These are phyloP conservation scores for Aureobasidium sp. DNA, from an alignment of 2,329 filamentous ascomycete species.

Conservation along the genomic window DNA sequence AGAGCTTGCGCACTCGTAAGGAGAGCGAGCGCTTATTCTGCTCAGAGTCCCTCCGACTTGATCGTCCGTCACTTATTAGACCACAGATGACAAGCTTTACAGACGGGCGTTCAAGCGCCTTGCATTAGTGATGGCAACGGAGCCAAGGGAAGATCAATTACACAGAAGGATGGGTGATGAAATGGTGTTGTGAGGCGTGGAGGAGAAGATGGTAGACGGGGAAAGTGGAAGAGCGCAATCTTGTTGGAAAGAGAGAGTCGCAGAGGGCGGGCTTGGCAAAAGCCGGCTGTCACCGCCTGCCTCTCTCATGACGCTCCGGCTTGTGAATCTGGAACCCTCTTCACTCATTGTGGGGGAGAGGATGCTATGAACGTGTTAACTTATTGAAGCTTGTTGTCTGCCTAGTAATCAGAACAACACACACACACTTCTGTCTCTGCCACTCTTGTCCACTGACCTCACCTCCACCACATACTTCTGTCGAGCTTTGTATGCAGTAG, in stretches of 20 bases:
- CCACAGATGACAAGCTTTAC: constrained; percentile 13
- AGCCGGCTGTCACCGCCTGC: not conserved
- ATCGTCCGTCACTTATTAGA: constrained; percentile 11
- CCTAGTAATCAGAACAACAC: not conserved
- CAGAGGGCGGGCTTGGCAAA: not conserved
- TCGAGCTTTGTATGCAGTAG: constrained; percentile 3
- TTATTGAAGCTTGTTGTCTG: constrained; percentile 6
- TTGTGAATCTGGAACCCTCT: not conserved
- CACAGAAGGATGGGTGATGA: constrained; percentile 1
- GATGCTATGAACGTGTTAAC: constrained; percentile 7
- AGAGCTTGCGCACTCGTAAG: constrained; percentile 14
- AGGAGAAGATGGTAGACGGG: not conserved
- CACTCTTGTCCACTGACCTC: no score
- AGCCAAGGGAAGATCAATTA: constrained; percentile 3
- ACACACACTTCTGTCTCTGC: not conserved
- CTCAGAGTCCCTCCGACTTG: constrained; percentile 11
- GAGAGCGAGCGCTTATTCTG: constrained; percentile 14
- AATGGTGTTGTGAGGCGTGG: constrained; percentile 7
- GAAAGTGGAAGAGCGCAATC: not conserved
- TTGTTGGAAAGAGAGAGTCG: constrained; percentile 4
- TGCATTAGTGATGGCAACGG: constrained; percentile 7
- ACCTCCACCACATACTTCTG: not conserved
- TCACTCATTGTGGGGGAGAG: not conserved
- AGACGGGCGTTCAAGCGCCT: constrained; percentile 11
- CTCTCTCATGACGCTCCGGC: not conserved